phyloP scores from a whole-genome alignment of 75 land plant genomes.

The Pinus tabuliformis region DNA sequence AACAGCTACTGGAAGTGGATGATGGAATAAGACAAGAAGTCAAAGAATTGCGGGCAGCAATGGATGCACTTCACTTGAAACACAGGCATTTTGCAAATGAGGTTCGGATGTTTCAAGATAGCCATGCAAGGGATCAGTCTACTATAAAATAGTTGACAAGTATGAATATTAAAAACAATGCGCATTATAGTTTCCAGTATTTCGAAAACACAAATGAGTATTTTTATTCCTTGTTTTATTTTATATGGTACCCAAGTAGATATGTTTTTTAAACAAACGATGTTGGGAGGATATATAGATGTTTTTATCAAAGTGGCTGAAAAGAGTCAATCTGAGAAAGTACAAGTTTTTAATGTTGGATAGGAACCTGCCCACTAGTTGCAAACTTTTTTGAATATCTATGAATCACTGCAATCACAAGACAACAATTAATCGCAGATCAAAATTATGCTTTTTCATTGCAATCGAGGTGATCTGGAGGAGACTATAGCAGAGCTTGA shows the following conservation, averaged over 20 bases:
- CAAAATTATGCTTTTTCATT: conserved; percentile 1
- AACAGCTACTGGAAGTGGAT: conserved; percentile 42
- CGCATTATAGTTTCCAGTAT: background rate
- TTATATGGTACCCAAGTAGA: too few relatives aligned
- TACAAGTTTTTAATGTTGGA: conserved; percentile 1
- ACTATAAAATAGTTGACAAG: conserved; percentile 75
- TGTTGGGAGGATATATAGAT: background rate
- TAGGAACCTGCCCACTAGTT: background rate
- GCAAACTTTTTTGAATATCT: background rate
- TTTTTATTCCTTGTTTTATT: too few relatives aligned
- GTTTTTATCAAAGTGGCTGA: background rate
- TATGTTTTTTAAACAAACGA: too few relatives aligned
- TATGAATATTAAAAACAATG: conserved; percentile 8
- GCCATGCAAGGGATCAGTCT: conserved; percentile 45
- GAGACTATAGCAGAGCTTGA: conserved; percentile 88
- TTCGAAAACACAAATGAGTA: too few relatives aligned
- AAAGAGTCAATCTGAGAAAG: background rate
- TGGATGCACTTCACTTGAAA: conserved; percentile 70
- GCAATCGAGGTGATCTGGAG: conserved; percentile 71
- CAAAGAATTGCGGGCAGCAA: conserved; percentile 36
- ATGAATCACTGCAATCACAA: too few relatives aligned
- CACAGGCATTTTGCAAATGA: conserved; percentile 60
- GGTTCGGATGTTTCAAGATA: conserved; percentile 30
- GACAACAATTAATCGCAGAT: too few relatives aligned
- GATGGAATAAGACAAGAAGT: conserved; percentile 61